A percentile compares a stretch with the other conserved stretches of the same genome.
Evolutionary conservation across 192 early-diverging fungal species (phyloP).

Genomic region (Podila minutissima): DNA sequence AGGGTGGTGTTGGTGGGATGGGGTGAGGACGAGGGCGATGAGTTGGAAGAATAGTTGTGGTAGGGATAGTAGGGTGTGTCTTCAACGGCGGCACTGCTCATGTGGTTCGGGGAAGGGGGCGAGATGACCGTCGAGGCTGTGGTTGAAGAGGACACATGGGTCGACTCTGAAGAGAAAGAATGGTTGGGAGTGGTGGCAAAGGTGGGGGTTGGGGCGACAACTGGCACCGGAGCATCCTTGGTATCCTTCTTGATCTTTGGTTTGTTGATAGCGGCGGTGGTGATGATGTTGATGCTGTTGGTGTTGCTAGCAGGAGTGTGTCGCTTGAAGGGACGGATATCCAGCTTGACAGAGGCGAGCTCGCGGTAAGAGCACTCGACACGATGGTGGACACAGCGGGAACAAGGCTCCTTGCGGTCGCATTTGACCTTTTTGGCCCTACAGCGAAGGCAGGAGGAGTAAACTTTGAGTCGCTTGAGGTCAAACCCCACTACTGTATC

Average conservation of each 20-base stretch:
- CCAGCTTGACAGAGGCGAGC: conserved; percentile 44
- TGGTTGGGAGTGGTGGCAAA: background rate
- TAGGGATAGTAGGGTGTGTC: background rate
- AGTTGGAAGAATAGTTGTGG: background rate
- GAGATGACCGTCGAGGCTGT: conserved; percentile 6
- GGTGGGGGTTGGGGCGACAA: background rate
- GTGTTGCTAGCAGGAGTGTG: conserved; percentile 8
- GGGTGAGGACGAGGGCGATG: background rate
- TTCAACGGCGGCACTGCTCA: background rate
- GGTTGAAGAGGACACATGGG: background rate
- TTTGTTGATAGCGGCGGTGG: conserved; percentile 21
- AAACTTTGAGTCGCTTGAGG: conserved; percentile 49
- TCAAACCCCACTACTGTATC: conserved; percentile 4
- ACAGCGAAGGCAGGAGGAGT: conserved; percentile 49
- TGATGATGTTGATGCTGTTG: conserved; percentile 22
- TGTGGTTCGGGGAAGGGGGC: background rate
- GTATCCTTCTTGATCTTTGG: background rate
- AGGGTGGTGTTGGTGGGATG: background rate
- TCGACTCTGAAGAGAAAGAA: background rate
- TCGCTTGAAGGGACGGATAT: conserved; percentile 42
- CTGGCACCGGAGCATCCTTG: background rate
- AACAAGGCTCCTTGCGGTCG: conserved; percentile 49
- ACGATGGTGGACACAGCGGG: conserved; percentile 34
- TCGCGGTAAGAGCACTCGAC: conserved; percentile 50
- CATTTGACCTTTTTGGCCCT: conserved; percentile 50